phyloP scores from a whole-genome alignment of 306 rosid species.

The Carpinus viminea region DNA sequence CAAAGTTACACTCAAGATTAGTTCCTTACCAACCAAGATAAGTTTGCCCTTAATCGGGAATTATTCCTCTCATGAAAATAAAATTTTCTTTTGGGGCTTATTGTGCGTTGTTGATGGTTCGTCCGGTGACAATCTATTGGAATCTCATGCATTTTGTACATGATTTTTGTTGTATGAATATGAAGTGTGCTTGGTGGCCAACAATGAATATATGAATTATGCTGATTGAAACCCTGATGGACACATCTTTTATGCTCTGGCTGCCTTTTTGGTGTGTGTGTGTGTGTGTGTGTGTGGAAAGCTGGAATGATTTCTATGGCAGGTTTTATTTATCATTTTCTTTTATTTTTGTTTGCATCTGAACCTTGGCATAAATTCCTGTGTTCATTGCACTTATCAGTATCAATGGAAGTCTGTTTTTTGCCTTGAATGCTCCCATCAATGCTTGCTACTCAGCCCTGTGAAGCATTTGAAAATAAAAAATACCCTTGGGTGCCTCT shows the following conservation, averaged over 20 bases:
- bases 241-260: slow-evolving; percentile 54
- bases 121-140: slow-evolving; percentile 42
- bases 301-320: slow-evolving; percentile 19
- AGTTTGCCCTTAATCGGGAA: slow-evolving; percentile 67
- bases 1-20: slow-evolving; percentile 44
- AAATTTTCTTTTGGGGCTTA: slow-evolving; percentile 42
- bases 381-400: slow-evolving; percentile 45
- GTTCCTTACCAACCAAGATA: slow-evolving; percentile 63
- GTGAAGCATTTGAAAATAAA: slow-evolving; percentile 28
- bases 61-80: slow-evolving; percentile 59
- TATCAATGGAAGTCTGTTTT: slow-evolving; percentile 47
- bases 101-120: slow-evolving; percentile 55
- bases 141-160: slow-evolving; percentile 53
- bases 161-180: slow-evolving; percentile 42
- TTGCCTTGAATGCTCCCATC: slow-evolving; percentile 19
- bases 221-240: slow-evolving; percentile 64
- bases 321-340: slow-evolving; percentile 39
- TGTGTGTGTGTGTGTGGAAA: neutral
- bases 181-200: slow-evolving; percentile 72
- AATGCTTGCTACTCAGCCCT: slow-evolving; percentile 20
- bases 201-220: slow-evolving; percentile 62
- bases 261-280: neutral
- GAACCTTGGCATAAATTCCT: slow-evolving; percentile 61
- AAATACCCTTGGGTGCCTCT: slow-evolving; percentile 25
- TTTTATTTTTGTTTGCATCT: slow-evolving; percentile 28